These are phyloP conservation scores for Apiotrichum gamsii DNA, from an alignment of 1,284 basidiomycete genomes.

Conservation along the genomic window DNA sequence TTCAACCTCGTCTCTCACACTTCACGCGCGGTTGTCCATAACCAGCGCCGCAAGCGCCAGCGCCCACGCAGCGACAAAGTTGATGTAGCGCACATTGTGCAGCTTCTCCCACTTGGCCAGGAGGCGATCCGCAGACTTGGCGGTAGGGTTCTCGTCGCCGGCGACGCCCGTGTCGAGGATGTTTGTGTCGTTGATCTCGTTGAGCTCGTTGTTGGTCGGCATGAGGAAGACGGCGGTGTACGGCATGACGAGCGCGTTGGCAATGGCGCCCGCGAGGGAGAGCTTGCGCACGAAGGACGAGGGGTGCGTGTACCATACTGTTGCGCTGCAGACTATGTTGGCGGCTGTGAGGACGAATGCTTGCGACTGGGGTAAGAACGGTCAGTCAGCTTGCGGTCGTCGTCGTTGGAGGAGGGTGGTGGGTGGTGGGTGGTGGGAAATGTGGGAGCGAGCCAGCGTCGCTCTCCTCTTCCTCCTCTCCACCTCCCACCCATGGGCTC, in stretches of 20 bases:
- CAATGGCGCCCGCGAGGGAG: slow-evolving; percentile 17
- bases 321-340: slow-evolving; percentile 10
- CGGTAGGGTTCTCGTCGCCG: neutral
- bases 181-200: slow-evolving; percentile 2
- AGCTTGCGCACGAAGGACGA: slow-evolving; percentile 12
- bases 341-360: slow-evolving; percentile 8
- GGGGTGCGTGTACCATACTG: slow-evolving; percentile 18
- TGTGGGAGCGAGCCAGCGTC: too few species aligned
- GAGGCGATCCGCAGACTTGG: slow-evolving; percentile 12
- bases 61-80: slow-evolving; percentile 6
- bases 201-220: slow-evolving; percentile 19
- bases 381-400: too few species aligned
- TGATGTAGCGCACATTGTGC: slow-evolving; percentile 15
- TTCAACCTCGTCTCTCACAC: too few species aligned
- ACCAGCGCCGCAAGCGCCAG: slow-evolving; percentile 10
- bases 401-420: too few species aligned
- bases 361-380: neutral
- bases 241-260: slow-evolving; percentile 19
- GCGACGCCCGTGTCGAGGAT: slow-evolving; percentile 3
- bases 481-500: too few species aligned
- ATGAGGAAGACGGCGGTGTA: slow-evolving; percentile 18
- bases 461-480: too few species aligned
- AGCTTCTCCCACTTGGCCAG: slow-evolving; percentile 19
- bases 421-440: too few species aligned
- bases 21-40: neutral